Percentiles rank a stretch among this genome's conserved stretches.
phyloP scores from a whole-genome alignment of 805 yeast species.

The Phaffomyces thermotolerans region DNA sequence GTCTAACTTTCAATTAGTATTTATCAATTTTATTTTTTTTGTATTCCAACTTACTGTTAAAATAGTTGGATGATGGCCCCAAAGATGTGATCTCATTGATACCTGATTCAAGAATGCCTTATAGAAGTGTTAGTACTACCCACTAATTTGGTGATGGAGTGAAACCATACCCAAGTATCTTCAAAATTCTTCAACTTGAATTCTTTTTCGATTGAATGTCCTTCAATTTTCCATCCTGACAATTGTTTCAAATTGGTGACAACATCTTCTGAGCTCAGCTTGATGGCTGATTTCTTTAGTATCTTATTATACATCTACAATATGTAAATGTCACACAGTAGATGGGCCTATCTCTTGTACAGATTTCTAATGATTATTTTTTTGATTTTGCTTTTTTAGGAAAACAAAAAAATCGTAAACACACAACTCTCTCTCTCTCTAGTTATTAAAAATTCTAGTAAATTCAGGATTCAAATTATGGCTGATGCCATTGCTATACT shows the following conservation, averaged over 20 bases:
- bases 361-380: too few relatives aligned
- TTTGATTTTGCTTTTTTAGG: neutral
- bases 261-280: conserved; percentile 21
- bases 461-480: neutral
- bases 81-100: conserved; percentile 47
- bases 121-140: neutral
- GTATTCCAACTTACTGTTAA: conserved; percentile 31
- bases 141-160: too few relatives aligned
- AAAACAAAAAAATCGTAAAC: too few relatives aligned
- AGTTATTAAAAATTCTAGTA: too few relatives aligned
- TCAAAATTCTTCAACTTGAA: conserved; percentile 45
- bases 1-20: conserved; percentile 19
- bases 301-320: conserved; percentile 33
- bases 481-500: conserved; percentile 9
- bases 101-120: conserved; percentile 45
- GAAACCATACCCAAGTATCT: conserved; percentile 47
- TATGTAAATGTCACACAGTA: too few relatives aligned
- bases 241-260: conserved; percentile 14
- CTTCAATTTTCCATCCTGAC: conserved; percentile 21
- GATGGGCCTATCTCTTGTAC: too few relatives aligned
- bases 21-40: too few relatives aligned
- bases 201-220: conserved; percentile 25
- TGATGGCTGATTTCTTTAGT: conserved; percentile 24
- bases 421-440: too few relatives aligned
- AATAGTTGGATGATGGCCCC: conserved; percentile 69